Evolutionary conservation across 176 grass and related monocot species (phyloP), one percentile per base, ranked within the genome.

Genomic region (Juncus inflexus): DNA sequence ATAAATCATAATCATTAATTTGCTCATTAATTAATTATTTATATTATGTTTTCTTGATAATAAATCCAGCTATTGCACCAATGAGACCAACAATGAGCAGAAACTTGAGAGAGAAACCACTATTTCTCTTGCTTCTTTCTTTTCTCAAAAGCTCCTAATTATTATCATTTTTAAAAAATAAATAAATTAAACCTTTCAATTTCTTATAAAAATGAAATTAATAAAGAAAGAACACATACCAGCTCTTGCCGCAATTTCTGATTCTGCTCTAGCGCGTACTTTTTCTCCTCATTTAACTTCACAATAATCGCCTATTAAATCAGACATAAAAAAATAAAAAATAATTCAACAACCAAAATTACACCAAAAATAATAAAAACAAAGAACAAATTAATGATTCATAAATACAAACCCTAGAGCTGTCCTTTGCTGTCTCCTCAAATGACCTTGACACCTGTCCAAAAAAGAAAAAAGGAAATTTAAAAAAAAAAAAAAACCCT

Each of bases 191-290:
- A 47, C 43, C 43, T 6, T 47, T 36, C 42, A 9, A 63, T 15
- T 55, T 15, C 43, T 47, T 47, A 47, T 53, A 4, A 65, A 55
- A 69, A 78, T 19, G 4, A 9, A 47, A 47, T 47, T 47, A 47
- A 47, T 47, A 5, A 47, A 47, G 9, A 65, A 16, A 61, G 38
- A 49, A 52, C 76, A 52, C 76, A 69, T 92, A 99, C 94, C 75
- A 99, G 69, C 72, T 99, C 94, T 75, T 99, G 82, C 5, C 64
- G 74, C 35, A 99, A 80, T 72, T 99, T 99, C 83, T 92, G 84
- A 63, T 89, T 99, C 76, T 89, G 85, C 85, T 99, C 74, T 77
- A 86, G 54, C 47, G 84, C 88, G 64, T 65, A 77, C 66, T 77
- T 86, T 75, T 83, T 92, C 85, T 99, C 94, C 61, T 92, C 87